phyloP scores from a whole-genome alignment of 176 grass and related monocot genomes.

The Coix lacrymajobi region DNA sequence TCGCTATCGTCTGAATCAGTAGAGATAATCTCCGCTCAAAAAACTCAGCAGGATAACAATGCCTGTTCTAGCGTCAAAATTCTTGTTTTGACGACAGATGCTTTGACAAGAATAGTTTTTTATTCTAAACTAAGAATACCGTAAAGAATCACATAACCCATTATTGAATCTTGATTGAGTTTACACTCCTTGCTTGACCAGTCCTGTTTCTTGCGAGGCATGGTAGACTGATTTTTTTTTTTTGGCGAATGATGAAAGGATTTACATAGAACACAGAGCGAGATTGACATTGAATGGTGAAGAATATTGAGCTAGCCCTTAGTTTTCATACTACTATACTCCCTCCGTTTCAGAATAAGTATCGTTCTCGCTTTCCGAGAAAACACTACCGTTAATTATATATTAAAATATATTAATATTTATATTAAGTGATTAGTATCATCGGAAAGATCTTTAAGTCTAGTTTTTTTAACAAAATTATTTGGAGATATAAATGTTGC shows the following conservation, averaged over 20 bases:
- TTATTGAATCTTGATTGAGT: not conserved
- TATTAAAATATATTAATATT: too few relatives aligned
- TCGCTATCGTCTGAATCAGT: not conserved
- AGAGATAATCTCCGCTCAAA: not conserved
- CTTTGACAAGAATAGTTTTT: not conserved
- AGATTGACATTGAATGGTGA: conserved; percentile 11
- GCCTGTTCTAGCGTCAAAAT: not conserved
- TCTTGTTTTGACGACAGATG: not conserved
- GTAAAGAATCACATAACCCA: not conserved
- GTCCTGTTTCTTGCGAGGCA: not conserved
- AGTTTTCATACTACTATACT: not conserved
- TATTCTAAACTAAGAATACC: not conserved
- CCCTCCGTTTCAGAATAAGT: too few relatives aligned
- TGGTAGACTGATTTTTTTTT: not conserved
- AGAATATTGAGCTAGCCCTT: not conserved
- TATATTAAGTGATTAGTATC: too few relatives aligned
- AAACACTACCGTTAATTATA: too few relatives aligned
- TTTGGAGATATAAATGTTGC: too few relatives aligned
- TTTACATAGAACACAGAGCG: not conserved
- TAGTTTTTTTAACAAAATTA: too few relatives aligned
- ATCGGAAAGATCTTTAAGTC: too few relatives aligned
- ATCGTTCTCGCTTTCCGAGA: too few relatives aligned
- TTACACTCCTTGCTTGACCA: conserved; percentile 8
- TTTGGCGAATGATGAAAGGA: not conserved
- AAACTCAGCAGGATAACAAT: not conserved